Percentiles rank a stretch among this genome's conserved stretches.
Evolutionary conservation across 371 early-diverging fungal species (phyloP).

Genomic region (Mucor ambiguus): DNA sequence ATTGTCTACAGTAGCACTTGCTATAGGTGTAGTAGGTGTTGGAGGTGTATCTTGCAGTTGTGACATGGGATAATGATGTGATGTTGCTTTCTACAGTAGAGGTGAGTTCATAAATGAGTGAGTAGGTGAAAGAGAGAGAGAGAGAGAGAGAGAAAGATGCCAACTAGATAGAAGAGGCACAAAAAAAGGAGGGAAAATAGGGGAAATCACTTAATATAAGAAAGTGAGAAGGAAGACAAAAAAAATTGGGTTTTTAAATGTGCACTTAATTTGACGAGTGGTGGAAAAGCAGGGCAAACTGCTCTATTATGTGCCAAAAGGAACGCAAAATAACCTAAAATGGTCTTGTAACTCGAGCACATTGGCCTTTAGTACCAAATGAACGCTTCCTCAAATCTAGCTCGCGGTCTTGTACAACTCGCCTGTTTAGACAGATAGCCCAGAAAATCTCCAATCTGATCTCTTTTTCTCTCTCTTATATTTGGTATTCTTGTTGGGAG

Average conservation of each 20-base stretch:
- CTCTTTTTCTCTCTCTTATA: no score
- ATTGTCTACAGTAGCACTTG: neutral
- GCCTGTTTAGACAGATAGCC: no score
- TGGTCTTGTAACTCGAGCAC: slow-evolving; percentile 21
- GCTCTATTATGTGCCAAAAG: slow-evolving; percentile 16
- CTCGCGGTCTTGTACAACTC: neutral
- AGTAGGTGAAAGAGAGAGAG: neutral
- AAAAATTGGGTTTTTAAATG: slow-evolving; percentile 1
- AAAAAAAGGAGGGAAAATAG: slow-evolving; percentile 7
- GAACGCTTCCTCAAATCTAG: neutral
- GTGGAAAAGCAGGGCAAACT: neutral
- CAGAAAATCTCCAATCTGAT: no score
- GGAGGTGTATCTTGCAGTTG: neutral
- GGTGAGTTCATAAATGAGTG: neutral
- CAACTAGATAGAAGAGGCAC: neutral
- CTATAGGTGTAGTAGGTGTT: neutral
- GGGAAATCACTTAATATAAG: neutral
- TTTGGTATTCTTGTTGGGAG: no score
- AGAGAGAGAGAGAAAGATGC: neutral
- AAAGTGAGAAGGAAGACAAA: slow-evolving; percentile 8
- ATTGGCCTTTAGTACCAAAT: neutral
- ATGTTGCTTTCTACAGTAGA: neutral
- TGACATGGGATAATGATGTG: neutral
- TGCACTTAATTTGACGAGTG: neutral
- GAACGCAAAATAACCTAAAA: slow-evolving; percentile 26